Conservation (phyloP, 2,329 filamentous ascomycete genomes). For the Zasmidium angulare region DNA sequence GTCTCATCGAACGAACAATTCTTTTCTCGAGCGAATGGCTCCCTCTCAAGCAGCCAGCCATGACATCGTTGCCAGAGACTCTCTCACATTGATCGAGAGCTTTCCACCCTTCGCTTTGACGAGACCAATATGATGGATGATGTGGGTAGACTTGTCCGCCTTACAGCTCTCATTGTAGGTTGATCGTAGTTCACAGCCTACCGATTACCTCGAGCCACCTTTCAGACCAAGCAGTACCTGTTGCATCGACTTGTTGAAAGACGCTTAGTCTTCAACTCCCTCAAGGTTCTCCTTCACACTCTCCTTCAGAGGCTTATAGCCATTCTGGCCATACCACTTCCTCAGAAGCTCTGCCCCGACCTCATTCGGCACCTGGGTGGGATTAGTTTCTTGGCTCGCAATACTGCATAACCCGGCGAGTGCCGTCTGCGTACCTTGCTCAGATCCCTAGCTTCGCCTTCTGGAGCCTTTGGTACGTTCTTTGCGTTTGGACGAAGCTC, state of each 20-base stretch:
- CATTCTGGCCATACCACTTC: constrained; percentile 31
- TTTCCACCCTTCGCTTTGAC: too few relatives aligned
- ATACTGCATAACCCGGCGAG: background rate
- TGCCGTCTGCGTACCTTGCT: constrained; percentile 10
- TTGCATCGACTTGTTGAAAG: background rate
- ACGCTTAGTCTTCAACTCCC: constrained; percentile 2
- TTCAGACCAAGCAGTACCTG: too few relatives aligned
- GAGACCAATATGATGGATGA: too few relatives aligned
- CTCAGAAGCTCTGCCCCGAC: constrained; percentile 28
- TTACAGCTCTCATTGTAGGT: too few relatives aligned
- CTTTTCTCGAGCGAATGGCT: too few relatives aligned
- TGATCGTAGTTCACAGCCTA: too few relatives aligned
- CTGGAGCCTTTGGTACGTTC: constrained; percentile 17
- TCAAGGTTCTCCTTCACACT: constrained; percentile 26
- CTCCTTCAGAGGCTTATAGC: constrained; percentile 28
- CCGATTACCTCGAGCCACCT: too few relatives aligned
- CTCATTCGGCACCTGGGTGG: constrained; percentile 24
- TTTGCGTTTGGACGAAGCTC: constrained; percentile 41
- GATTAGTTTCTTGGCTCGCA: background rate
- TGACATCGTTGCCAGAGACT: too few relatives aligned
- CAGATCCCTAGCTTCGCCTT: constrained; percentile 24
- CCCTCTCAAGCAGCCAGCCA: too few relatives aligned
- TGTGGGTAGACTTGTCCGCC: too few relatives aligned
- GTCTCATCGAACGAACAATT: too few relatives aligned
- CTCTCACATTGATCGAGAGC: too few relatives aligned